Evolutionary conservation across 2,329 filamentous ascomycete species (phyloP), one percentile per base, ranked within the genome.

Genomic region (Pseudogymnoascus pannorum): DNA sequence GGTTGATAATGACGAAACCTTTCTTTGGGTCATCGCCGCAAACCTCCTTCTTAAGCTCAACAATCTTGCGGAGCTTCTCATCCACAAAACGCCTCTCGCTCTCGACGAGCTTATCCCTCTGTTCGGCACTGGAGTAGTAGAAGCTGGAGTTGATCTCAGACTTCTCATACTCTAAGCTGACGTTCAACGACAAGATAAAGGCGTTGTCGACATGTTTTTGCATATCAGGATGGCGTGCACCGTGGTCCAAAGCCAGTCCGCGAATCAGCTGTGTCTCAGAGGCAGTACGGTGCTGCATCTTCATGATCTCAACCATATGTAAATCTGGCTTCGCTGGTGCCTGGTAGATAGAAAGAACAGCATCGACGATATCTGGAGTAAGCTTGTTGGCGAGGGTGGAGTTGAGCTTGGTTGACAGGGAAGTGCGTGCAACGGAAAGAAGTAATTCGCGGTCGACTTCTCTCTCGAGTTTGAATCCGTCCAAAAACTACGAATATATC

Each of bases 301-400:
- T 97, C 94, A 99, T 99, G 71, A 99, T 97, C 78, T 99, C 94
- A 68, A 99, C 84, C 94, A 99, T 99, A 80, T 97, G 93, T 72
- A 99, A 77, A 77, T 99, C 94, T 61, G 95, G 95, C 79, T 97
- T 97, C 65, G 85, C 86, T 24, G 91, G 91, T 16, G 90, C 80
- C 74, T 92, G 84, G 80, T 97, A 92, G 74, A 99, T 99, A 66
- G 94, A 85, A 62, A 99, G 86, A 57, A 99, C 94, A 63, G 94
- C 90, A 74, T 99, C 94, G 71, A 97, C 94, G 71, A 99, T 96
- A 70, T 91, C 89, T 62, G 94, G 92, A 0, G 92, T 97, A 64
- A 99, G 86, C 74, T 92, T 90, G 73, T 92, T 87, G 58, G 94
- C 94, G 63, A 99, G 86, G 36, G 87, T 88, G 65, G 85, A 83